Base-by-base conservation (phyloP, 2,329 filamentous ascomycete genomes). In the Aspergillus phoenicis region DNA sequence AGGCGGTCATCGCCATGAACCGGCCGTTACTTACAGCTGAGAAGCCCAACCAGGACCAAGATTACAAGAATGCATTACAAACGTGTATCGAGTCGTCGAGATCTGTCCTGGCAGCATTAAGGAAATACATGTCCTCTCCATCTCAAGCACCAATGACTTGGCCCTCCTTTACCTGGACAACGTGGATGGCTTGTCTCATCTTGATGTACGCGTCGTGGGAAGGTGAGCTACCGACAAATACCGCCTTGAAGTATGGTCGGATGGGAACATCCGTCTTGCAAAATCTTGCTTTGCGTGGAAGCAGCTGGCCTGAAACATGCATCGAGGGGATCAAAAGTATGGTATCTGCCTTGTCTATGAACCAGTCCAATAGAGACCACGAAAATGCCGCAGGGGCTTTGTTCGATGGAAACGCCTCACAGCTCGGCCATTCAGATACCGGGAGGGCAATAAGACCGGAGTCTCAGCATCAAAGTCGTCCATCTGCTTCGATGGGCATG, bases 151-250 rank as follows among this genome's bases (percentile, higher is more conserved):
- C 80, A 0, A 68, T 84, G 24, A 68, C 82, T 0, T 84, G 82
- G 81, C 82, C 82, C 2, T 82, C 81, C 0, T 82, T 82, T 41
- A 84, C 82, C 0, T 84, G 82, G 82, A 79, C 78, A 1, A 74
- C 82, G 0, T 84, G 82, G 82, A 84, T 84, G 64, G 83, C 81
- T 59, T 80, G 80, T 1, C 81, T 84, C 41, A 79, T 84, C 20
- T 66, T 84, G 4, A 78, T 83, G 3, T 82, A 83, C 55, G 83
- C 82, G 4, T 81, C 80, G 0, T 80, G 80, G 62, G 80, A 81
- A 61, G 74, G 75, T 0, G 76, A 83, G 33, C 69, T 83, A 3
- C 73, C 78, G 0, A 39, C 56, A 0, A 59, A 70, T 0, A 75
- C 75, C 13, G 78, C 79, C 0, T 63, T 78, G 3, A 79, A 77